Evolutionary conservation across 176 grass and related monocot genomes (phyloP).

Genomic region (Bolboschoenus planiculmis): DNA sequence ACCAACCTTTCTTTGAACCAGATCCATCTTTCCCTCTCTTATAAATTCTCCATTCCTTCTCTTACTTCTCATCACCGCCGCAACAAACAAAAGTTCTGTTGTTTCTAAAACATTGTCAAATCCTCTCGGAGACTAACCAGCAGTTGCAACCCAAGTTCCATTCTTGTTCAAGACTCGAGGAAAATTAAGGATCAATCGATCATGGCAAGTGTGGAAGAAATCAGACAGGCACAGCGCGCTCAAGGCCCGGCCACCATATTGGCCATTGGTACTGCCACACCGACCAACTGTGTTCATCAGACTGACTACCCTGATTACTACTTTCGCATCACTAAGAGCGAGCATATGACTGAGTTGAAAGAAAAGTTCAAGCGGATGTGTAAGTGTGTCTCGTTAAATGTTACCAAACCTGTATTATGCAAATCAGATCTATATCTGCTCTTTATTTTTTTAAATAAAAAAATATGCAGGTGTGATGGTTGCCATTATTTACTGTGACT

Average conservation of each 20-base stretch:
- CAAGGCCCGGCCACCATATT: slow-evolving; percentile 6
- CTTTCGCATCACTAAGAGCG: slow-evolving; percentile 22
- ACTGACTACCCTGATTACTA: slow-evolving; percentile 18
- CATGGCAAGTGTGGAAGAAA: slow-evolving; percentile 21
- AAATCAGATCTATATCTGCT: neutral
- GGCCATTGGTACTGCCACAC: slow-evolving; percentile 20
- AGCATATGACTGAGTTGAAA: slow-evolving; percentile 23
- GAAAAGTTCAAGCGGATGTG: slow-evolving; percentile 30
- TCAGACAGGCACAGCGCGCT: slow-evolving; percentile 24
- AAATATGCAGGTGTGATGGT: neutral
- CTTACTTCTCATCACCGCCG: neutral
- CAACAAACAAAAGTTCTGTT: neutral
- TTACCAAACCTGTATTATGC: neutral
- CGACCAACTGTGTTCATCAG: slow-evolving; percentile 12
- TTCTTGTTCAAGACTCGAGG: neutral
- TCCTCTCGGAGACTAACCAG: neutral
- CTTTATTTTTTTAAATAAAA: no score
- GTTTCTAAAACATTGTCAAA: neutral
- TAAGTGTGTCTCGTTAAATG: neutral
- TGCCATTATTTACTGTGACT: neutral
- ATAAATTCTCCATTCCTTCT: neutral
- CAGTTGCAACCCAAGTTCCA: neutral
- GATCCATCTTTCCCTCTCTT: neutral
- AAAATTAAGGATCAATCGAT: neutral
- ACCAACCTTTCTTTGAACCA: neutral